Percentiles rank a stretch among this genome's conserved stretches.
Evolutionary conservation across 805 yeast species (phyloP).

Genomic region (Saturnispora halmiae): DNA sequence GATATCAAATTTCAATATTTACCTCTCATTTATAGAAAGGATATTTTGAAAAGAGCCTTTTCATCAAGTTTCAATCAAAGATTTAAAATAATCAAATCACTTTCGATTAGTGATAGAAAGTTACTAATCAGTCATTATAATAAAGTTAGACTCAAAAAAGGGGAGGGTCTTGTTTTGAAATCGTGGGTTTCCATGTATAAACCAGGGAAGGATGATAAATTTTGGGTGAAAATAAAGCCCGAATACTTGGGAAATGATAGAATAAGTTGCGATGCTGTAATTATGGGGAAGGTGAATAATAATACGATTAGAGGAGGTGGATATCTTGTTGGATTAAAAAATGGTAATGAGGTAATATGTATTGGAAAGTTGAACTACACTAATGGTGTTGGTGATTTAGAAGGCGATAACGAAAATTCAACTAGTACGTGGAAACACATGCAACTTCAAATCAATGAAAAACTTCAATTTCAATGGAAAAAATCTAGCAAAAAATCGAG

Average conservation of each 20-base stretch:
- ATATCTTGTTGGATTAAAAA: conserved; percentile 5
- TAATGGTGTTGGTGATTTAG: conserved; percentile 4
- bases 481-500: conserved; percentile 1
- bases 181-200: conserved; percentile 48
- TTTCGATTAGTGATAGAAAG: not conserved
- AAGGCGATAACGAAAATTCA: not conserved
- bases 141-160: conserved; percentile 41
- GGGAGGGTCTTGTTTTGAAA: conserved; percentile 82
- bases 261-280: conserved; percentile 69
- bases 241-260: conserved; percentile 83
- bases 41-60: not conserved
- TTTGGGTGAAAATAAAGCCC: conserved; percentile 89
- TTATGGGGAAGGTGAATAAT: conserved; percentile 53
- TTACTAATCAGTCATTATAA: not conserved
- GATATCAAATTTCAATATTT: conserved; percentile 8
- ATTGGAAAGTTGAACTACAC: conserved; percentile 6
- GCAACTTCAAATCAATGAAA: conserved; percentile 55
- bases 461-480: conserved; percentile 6
- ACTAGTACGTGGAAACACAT: conserved; percentile 38
- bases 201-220: conserved; percentile 48
- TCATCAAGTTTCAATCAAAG: not conserved
- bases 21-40: conserved; percentile 6
- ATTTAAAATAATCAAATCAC: not conserved
- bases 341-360: not conserved
- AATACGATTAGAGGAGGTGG: conserved; percentile 4